Base-by-base conservation (phyloP, 768 basidiomycete species). In the Mycena amicta region DNA sequence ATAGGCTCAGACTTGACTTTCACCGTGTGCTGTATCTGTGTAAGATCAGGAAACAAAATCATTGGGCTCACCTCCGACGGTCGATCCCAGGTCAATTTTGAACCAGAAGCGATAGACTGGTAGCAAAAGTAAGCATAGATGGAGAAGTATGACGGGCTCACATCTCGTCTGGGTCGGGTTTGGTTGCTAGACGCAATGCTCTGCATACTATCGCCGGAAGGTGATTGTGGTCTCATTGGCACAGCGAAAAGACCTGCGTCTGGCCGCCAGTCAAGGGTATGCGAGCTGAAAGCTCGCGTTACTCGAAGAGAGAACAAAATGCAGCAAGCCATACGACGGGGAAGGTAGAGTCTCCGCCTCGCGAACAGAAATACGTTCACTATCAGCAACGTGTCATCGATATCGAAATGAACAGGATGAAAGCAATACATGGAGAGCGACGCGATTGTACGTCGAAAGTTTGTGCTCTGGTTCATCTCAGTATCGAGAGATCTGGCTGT, bases 1-100 rank as follows among this genome's bases (percentile, higher is more conserved):
- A 53, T 11, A 1, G 50, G 56, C 22, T 62, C 61, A 2, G 53
- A 12, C n/a, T 62, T 62, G 41, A 62, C 28, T 2, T 26, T 47
- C 13, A 1, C 18, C 6, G 16, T 18, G 33, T 15, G n/a, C 15
- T 37, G 33, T 8, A 18, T 8, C 18, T 18, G 18, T 37, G 33
- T 37, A 8, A 37, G 33, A 8, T 37, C n/a, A n/a, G n/a, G n/a
- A n/a, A n/a, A n/a, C n/a, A n/a, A 37, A 18, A 37, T 37, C 33
- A 37, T 18, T 37, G 33, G 18, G 8, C 33, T 37, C 33, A n/a
- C n/a, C n/a, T n/a, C n/a, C n/a, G n/a, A n/a, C 33, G 33, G 33
- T 29, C 37, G 55, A 50, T 56, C 5, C 26, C 55, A 27, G n/a
- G 25, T 8, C 33, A 8, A 37, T 37, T 37, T 37, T 18, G 33